A percentile compares a stretch with the other conserved stretches of the same genome.
These are phyloP conservation scores for Haplosporangium sp. DNA, from an alignment of 371 early-diverging fungal genomes.

Conservation along the genomic window DNA sequence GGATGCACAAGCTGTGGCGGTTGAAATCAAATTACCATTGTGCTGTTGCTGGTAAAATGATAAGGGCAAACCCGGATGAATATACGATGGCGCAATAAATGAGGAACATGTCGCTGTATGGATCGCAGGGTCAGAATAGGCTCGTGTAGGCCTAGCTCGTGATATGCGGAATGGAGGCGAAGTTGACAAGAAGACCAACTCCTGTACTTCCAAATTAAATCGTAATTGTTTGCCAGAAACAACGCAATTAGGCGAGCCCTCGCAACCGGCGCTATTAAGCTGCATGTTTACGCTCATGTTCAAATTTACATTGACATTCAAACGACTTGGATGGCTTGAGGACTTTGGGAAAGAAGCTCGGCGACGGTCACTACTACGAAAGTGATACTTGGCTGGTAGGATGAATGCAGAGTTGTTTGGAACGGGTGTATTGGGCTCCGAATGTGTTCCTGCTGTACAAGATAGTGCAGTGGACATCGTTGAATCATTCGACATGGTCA, in stretches of 20 bases:
- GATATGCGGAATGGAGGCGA: slow-evolving; percentile 54
- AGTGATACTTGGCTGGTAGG: slow-evolving; percentile 35
- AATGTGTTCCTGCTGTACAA: slow-evolving; percentile 17
- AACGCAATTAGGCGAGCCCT: not conserved
- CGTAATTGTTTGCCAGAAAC: slow-evolving; percentile 36
- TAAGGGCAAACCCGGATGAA: not conserved
- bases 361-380: slow-evolving; percentile 37
- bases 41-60: not conserved
- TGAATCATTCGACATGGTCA: slow-evolving; percentile 2
- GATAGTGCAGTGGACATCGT: not conserved
- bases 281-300: slow-evolving; percentile 17
- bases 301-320: slow-evolving; percentile 21
- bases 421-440: slow-evolving; percentile 41
- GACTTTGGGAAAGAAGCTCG: slow-evolving; percentile 53
- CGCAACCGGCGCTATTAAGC: not conserved
- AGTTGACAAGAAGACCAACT: slow-evolving; percentile 41
- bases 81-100: slow-evolving; percentile 30
- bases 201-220: slow-evolving; percentile 53
- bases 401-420: slow-evolving; percentile 4
- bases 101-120: slow-evolving; percentile 32
- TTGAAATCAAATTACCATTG: slow-evolving; percentile 21
- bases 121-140: slow-evolving; percentile 48
- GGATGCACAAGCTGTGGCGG: slow-evolving; percentile 10
- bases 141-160: slow-evolving; percentile 45
- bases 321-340: slow-evolving; percentile 24